Base-by-base conservation (phyloP, 2,329 filamentous ascomycete genomes). In the Sclerotinia trifoliorum region DNA sequence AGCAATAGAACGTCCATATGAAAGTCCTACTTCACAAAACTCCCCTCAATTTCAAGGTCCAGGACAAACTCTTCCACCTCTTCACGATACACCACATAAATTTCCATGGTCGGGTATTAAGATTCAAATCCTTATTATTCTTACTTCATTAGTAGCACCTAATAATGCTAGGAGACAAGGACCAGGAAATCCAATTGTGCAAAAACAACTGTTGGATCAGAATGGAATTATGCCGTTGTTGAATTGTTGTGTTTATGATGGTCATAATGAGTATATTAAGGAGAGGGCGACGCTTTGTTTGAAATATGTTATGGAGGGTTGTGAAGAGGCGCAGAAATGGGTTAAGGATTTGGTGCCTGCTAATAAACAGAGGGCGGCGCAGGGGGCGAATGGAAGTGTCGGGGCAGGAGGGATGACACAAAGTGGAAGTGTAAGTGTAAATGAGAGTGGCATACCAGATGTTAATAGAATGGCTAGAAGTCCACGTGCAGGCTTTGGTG, bases 181-280 rank as follows among this genome's bases (percentile, higher is more conserved):
- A 26, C 87, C 87, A 0, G 87, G 87, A 21, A 89, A 90, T 73
- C 85, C 90, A 0, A 86, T 88, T 11, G 94, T 97, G 0, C 94
- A 98, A 79, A 88, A 90, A 74, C 94, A 97, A 78, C 92, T 98
- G 71, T 87, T 96, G 56, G 86, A 88, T 61, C 87, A 94, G 74
- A 91, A 93, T 72, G 94, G 94, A 54, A 91, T 98, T 55, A 91
- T 96, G 73, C 89, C 92, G 0, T 85, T 98, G 26, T 85, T 97
- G 21, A 93, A 93, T 75, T 97, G 93, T 79, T 97, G 93, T 74
- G 86, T 89, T 44, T 95, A 95, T 77, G 94, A 98, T 77, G 93
- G 94, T 73, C 88, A 96, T 80, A 97, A 97, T 76, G 93, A 93
- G 0, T 97, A 94, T 77, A 94, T 96, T 71, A 92, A 94, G 75